A percentile compares a stretch with the other conserved stretches of the same genome.
These are phyloP conservation scores for Hansenula sp. DNA, from an alignment of 1,139 yeast species.

Conservation along the genomic window DNA sequence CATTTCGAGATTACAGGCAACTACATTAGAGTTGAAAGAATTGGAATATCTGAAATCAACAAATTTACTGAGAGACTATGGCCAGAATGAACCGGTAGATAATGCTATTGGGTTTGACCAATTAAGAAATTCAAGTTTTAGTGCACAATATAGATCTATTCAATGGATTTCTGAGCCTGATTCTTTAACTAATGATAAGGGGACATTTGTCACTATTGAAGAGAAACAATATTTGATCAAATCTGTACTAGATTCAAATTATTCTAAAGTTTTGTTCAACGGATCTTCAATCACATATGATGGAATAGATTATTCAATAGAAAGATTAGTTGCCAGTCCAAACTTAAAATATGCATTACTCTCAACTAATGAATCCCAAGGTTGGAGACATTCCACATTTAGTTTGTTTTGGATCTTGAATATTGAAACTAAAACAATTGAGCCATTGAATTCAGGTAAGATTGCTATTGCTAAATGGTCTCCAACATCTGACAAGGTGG, in stretches of 20 bases:
- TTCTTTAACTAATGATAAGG: slow-evolving; percentile 27
- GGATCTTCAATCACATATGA: slow-evolving; percentile 42
- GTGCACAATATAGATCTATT: slow-evolving; percentile 44
- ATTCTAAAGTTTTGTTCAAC: slow-evolving; percentile 42
- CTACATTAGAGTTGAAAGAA: neutral
- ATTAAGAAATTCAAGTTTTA: slow-evolving; percentile 47
- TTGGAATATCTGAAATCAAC: neutral
- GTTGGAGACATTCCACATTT: slow-evolving; percentile 82
- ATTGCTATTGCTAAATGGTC: slow-evolving; percentile 68
- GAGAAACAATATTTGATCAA: slow-evolving; percentile 27
- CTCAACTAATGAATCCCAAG: slow-evolving; percentile 50
- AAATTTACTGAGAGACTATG: neutral
- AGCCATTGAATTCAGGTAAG: slow-evolving; percentile 37
- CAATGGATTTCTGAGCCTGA: slow-evolving; percentile 65
- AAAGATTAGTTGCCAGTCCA: slow-evolving; percentile 58
- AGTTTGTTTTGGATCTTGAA: slow-evolving; percentile 69
- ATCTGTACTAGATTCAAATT: slow-evolving; percentile 39
- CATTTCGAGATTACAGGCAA: neutral
- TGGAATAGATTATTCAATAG: slow-evolving; percentile 42
- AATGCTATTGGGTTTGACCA: slow-evolving; percentile 30
- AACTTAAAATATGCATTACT: slow-evolving; percentile 54
- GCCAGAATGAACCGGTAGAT: neutral
- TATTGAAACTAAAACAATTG: slow-evolving; percentile 30
- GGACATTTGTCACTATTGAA: slow-evolving; percentile 29
- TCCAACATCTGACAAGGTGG: slow-evolving; percentile 65